Percentiles rank a stretch among this genome's conserved stretches.
Evolutionary conservation across 176 grass and related monocot species (phyloP).

Genomic region (Stipa capillata): DNA sequence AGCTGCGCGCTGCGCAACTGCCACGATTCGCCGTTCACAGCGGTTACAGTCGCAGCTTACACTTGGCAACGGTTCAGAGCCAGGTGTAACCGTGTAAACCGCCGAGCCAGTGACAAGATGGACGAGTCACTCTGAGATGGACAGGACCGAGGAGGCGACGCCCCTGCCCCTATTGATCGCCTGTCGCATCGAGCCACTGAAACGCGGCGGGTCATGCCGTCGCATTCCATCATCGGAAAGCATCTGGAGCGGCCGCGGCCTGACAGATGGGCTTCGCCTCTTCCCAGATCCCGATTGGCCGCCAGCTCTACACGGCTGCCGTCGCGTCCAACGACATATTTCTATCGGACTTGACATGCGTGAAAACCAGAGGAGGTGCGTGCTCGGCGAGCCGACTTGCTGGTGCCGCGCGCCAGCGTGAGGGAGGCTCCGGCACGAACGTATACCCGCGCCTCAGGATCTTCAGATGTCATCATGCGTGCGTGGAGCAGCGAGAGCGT

Average conservation of each 20-base stretch:
- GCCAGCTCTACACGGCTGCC: background rate
- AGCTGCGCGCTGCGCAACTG: no score
- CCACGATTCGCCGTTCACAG: conserved; percentile 1
- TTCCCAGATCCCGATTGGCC: background rate
- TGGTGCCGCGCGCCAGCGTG: background rate
- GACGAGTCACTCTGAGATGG: background rate
- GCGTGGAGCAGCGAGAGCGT: no score
- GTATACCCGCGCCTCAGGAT: background rate
- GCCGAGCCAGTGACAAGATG: background rate
- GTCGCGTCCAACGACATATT: background rate
- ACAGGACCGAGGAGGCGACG: background rate
- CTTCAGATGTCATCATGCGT: background rate
- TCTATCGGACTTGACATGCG: background rate
- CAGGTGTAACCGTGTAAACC: conserved; percentile 28
- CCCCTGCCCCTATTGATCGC: background rate
- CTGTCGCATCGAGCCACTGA: background rate
- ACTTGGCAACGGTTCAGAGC: background rate
- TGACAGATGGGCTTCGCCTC: no score
- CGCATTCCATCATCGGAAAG: background rate
- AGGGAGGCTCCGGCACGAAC: no score
- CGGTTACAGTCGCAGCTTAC: background rate
- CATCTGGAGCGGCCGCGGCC: background rate
- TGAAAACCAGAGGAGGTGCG: background rate
- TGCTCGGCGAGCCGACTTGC: background rate
- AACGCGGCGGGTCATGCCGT: background rate